Conservation (phyloP, 2,329 filamentous ascomycete genomes). For the Sporothrix humicola region DNA sequence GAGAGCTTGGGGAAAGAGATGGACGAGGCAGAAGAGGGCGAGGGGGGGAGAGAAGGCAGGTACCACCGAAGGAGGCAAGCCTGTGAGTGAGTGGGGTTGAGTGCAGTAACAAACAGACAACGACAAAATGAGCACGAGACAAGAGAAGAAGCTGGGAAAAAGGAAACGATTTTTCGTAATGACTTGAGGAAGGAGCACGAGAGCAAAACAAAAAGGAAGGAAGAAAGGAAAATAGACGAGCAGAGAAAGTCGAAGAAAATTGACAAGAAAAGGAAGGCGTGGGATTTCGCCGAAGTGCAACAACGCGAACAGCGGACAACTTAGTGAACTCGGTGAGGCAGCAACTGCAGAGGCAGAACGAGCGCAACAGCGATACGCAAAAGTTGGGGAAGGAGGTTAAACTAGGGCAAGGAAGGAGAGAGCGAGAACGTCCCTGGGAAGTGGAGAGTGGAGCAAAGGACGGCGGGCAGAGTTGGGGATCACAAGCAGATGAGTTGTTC, state of each 20-base stretch:
- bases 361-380: background rate
- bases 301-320: background rate
- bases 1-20: background rate
- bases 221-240: background rate
- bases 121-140: conserved; percentile 5
- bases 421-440: conserved; percentile 5
- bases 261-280: conserved; percentile 11
- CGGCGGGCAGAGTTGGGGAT: background rate
- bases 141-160: background rate
- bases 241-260: background rate
- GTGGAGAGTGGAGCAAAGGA: background rate
- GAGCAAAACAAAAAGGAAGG: background rate
- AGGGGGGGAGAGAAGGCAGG: background rate
- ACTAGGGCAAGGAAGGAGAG: conserved; percentile 20
- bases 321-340: conserved; percentile 1
- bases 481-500: conserved; percentile 22
- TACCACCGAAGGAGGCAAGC: background rate
- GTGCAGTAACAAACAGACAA: conserved; percentile 4
- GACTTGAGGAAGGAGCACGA: background rate
- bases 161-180: background rate
- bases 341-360: background rate
- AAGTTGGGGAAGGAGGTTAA: conserved; percentile 22
- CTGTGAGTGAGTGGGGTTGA: background rate
- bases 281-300: conserved; percentile 20
- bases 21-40: background rate